Base-by-base conservation (phyloP, 345 rosid species). In the Cardamine occulta region DNA sequence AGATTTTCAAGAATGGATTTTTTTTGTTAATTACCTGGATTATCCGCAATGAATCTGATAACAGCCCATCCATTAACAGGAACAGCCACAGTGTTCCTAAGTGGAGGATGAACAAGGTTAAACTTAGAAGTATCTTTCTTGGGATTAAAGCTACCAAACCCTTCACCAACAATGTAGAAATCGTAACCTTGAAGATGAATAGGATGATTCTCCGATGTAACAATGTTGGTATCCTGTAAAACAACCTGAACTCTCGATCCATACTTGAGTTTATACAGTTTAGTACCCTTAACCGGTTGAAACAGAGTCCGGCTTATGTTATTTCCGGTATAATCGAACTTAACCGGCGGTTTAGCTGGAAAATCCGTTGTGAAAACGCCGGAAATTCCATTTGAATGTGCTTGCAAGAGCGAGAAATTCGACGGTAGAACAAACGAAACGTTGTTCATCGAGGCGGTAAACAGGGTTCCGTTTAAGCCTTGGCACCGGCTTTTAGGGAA, bases 101-200 rank as follows among this genome's bases (percentile, higher is more conserved):
- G 79, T 1, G 99, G 99, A 9, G 99, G 99, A 81, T 95, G 97
- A 10, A 84, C 85, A 3, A 95, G 89, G 52, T 95, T 95, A 76
- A 92, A 92, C 78, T 92, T 95, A 0, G 87, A 74, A 12, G 83
- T 32, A 74, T 95, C 94, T 9, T 63, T 87, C 60, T 84, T 76
- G 35, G 93, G 84, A 72, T 92, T 73, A 74, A 95, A 95, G 78
- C 92, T 95, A 69, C 99, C 99, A 28, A 89, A 95, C 6, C 98
- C 99, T 74, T 84, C 82, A 0, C 86, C 99, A 11, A 95, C 40
- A 14, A 95, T 83, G 83, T 88, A 92, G 80, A 95, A 95, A 84
- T 95, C 99, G 49, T 95, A 88, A 48, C 99, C 99, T 4, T 95
- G 99, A 6, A 95, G 84, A 75, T 94, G 98, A 70, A 94, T 86